Evolutionary conservation across 352 stramenopile genomes (phyloP).

Genomic region (Thalassiosira mediterranea): DNA sequence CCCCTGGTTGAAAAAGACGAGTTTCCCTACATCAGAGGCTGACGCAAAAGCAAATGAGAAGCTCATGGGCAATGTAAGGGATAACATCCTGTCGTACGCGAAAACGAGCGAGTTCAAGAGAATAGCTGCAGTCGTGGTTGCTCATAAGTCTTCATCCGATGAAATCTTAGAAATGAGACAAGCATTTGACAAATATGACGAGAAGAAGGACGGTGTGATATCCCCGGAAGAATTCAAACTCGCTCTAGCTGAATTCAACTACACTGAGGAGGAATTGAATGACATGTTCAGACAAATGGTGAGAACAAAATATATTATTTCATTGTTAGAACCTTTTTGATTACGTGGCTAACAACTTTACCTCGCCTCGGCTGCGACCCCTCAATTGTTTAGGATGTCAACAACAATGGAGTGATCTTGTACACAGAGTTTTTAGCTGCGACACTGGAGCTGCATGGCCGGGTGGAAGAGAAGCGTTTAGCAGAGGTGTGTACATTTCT

Average conservation of each 20-base stretch:
- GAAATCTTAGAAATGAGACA: constrained; percentile 80
- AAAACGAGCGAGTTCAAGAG: constrained; percentile 72
- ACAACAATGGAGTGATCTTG: constrained; percentile 81
- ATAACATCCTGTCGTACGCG: constrained; percentile 72
- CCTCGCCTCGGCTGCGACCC: neutral
- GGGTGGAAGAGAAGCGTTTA: constrained; percentile 88
- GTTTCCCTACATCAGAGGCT: constrained; percentile 48
- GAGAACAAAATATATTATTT: constrained; percentile 1
- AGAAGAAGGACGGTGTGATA: constrained; percentile 75
- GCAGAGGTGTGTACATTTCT: constrained; percentile 84
- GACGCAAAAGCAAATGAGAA: constrained; percentile 42
- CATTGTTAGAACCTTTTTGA: neutral
- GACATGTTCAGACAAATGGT: constrained; percentile 62
- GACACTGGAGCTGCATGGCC: constrained; percentile 88
- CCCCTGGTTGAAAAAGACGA: constrained; percentile 68
- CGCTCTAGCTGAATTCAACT: constrained; percentile 56
- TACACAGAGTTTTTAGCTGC: constrained; percentile 96
- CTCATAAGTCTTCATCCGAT: constrained; percentile 75
- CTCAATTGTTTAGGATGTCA: constrained; percentile 37
- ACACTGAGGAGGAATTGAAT: constrained; percentile 63
- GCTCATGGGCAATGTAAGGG: constrained; percentile 57
- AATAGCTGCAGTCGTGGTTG: constrained; percentile 83
- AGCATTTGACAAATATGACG: constrained; percentile 82
- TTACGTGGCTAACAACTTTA: neutral
- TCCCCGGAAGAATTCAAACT: constrained; percentile 74